Percentiles rank a stretch among this genome's conserved stretches.
Conservation (phyloP, 805 yeast species). For the Zygosaccharomyces pseudorouxii region DNA sequence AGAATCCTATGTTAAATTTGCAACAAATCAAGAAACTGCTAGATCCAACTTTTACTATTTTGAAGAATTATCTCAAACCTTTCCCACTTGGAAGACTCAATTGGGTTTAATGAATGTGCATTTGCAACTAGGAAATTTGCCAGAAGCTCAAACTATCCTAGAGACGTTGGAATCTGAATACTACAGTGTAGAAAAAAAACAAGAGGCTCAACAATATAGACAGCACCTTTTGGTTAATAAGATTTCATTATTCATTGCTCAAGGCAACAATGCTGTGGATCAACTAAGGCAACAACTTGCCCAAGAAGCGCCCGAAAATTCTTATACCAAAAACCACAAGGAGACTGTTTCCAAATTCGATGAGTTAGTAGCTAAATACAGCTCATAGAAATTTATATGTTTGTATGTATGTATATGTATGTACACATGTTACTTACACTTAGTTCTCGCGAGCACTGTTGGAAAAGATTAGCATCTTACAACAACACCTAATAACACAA, state of each 20-base stretch:
- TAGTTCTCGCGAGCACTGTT: background rate
- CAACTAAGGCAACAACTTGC: constrained; percentile 45
- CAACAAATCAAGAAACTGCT: constrained; percentile 38
- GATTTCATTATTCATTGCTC: constrained; percentile 56
- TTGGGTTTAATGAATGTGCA: constrained; percentile 68
- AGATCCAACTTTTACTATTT: constrained; percentile 54
- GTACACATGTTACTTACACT: background rate
- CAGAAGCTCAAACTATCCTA: constrained; percentile 73
- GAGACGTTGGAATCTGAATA: constrained; percentile 44
- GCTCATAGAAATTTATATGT: constrained; percentile 10
- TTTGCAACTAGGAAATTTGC: constrained; percentile 70
- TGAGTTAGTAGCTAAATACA: constrained; percentile 59
- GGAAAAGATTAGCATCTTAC: background rate
- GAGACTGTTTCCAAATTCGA: constrained; percentile 66
- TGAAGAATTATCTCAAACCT: constrained; percentile 69
- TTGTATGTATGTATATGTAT: background rate
- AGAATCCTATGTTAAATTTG: constrained; percentile 63
- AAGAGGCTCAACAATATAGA: constrained; percentile 31
- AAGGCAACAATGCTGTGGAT: constrained; percentile 41
- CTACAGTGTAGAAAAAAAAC: constrained; percentile 33
- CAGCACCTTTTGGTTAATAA: constrained; percentile 58
- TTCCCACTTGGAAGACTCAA: constrained; percentile 47
- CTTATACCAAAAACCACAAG: constrained; percentile 50
- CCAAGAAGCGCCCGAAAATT: constrained; percentile 50
- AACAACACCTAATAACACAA: background rate